Conservation (phyloP, 139 green algal species). For the Volvox reticuliferus region DNA sequence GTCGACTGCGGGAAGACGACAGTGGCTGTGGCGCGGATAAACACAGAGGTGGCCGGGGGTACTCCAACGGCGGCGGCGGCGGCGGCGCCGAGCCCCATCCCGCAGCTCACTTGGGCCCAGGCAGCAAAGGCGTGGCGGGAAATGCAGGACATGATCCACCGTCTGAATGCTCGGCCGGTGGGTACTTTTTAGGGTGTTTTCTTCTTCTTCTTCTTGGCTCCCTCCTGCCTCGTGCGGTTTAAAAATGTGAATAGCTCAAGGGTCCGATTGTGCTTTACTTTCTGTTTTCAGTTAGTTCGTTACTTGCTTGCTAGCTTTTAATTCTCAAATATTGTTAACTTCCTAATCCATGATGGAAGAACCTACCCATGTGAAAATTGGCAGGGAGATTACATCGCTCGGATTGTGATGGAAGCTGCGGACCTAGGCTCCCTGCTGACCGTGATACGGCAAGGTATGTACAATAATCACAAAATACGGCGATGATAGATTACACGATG, state of each 20-base stretch:
- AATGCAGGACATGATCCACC: conserved; percentile 10
- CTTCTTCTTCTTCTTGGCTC: no score
- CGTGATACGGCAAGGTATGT: not conserved
- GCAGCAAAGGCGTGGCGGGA: not conserved
- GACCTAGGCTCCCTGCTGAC: conserved; percentile 7
- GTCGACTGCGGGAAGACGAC: not conserved
- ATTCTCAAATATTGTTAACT: no score
- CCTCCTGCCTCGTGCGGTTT: no score
- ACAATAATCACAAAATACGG: no score
- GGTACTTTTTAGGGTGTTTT: no score
- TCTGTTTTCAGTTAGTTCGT: no score
- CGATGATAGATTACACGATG: no score
- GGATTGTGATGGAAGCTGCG: conserved; percentile 44
- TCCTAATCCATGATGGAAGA: no score
- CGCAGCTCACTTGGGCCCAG: not conserved
- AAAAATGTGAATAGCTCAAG: no score
- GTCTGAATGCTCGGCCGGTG: conserved; percentile 8
- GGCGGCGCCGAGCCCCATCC: not conserved
- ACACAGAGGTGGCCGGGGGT: no score
- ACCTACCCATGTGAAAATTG: not conserved
- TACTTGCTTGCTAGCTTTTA: no score
- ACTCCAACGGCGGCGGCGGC: not conserved
- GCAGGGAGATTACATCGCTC: conserved; percentile 25
- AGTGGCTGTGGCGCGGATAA: not conserved
- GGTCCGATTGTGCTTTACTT: no score